Percentiles rank a stretch among this genome's conserved stretches.
Evolutionary conservation across 2,329 filamentous ascomycete species (phyloP).

Genomic region (Paecilomyces sp.): DNA sequence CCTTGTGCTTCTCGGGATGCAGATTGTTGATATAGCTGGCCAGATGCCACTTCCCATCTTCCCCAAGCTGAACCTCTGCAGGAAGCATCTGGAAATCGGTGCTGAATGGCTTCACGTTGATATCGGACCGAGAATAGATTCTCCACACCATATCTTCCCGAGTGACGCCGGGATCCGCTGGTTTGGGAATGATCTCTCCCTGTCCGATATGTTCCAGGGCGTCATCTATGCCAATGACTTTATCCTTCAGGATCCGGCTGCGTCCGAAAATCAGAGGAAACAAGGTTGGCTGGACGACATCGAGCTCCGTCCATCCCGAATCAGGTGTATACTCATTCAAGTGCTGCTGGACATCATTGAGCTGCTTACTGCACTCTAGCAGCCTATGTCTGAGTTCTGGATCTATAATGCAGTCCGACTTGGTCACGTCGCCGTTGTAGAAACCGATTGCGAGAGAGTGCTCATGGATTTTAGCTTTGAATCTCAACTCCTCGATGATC

Average conservation of each 20-base stretch:
- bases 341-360: constrained; percentile 47
- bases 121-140: constrained; percentile 18
- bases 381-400: constrained; percentile 36
- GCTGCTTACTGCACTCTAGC: constrained; percentile 31
- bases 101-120: constrained; percentile 22
- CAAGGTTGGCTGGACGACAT: constrained; percentile 59
- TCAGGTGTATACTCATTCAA: constrained; percentile 56
- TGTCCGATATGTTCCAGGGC: constrained; percentile 15
- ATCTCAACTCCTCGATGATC: constrained; percentile 42
- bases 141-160: constrained; percentile 24
- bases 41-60: constrained; percentile 22
- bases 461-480: constrained; percentile 44
- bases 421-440: constrained; percentile 45
- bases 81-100: constrained; percentile 41
- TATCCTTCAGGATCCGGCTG: constrained; percentile 20
- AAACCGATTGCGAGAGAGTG: constrained; percentile 35
- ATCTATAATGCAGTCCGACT: constrained; percentile 45
- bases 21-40: constrained; percentile 42
- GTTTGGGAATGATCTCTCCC: constrained; percentile 16
- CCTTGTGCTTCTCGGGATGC: constrained; percentile 27
- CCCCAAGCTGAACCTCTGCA: constrained; percentile 27
- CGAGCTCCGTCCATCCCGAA: constrained; percentile 48
- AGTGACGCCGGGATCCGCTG: constrained; percentile 21
- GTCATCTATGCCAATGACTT: constrained; percentile 17
- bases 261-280: constrained; percentile 46